Evolutionary conservation across 148 eudicot genomes (phyloP), one percentile per base, ranked within the genome.

Genomic region (Fallopia convolvulus): DNA sequence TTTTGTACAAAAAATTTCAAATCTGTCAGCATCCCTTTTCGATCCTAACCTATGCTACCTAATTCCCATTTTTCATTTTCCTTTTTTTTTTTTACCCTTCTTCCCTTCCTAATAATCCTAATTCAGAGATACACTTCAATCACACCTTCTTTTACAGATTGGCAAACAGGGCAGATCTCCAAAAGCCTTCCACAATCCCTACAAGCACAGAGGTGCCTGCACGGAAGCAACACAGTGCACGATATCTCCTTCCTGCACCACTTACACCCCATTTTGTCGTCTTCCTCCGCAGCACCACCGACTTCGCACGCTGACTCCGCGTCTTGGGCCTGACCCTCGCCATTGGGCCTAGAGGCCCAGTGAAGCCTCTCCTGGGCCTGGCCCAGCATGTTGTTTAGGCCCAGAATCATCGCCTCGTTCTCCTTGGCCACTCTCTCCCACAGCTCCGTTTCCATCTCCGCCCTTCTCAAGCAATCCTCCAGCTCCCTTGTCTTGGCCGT

Each of bases 181-280:
- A 85, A 79, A 75, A 81, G 36, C 26, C 65, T 39, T 70, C 84
- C 92, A 74, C 92, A 89, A 8, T 36, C 46, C 60, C 71, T 85
- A 80, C 92, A 89, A 42, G 81, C 84, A 72, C 92, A 85, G 33
- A 89, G 83, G 23, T 89, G 92, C 82, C 81, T 87, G 76, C 92
- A 89, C 30, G 92, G 92, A 3, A 89, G 70, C 4, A 85, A 83
- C 7, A 89, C 85, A 14, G 85, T 71, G 44, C 88, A 77, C 58
- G 79, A 70, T 8, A 71, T 44, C 46, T 63, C 30, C 40, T 30
- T 60, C 17, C 78, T 72, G 77, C 92, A 89, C 68, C 85, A 30
- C 58, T 74, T 89, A 26, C 87, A 89, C 66, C 75, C n/a, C 76
- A 40, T 60, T 12, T 74, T 52, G 71, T 68, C 26, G 42, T 70